Percentiles rank a stretch among this genome's conserved stretches.
These are phyloP conservation scores for Plasmodium falciparum DNA, from an alignment of 169 alveolate species.

Conservation along the genomic window DNA sequence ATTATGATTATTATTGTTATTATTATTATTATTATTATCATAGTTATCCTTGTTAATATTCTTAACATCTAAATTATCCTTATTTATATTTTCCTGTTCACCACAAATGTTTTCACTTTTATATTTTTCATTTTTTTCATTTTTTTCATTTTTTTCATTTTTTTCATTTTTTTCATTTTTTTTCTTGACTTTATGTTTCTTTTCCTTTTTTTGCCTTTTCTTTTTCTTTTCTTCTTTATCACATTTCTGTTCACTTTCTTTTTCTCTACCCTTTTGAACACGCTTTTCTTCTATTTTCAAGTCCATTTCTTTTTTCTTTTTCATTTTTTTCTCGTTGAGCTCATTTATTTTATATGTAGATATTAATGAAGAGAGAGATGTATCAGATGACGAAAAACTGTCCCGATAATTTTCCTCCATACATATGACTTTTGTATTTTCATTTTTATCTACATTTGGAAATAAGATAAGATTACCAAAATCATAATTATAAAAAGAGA, in stretches of 20 bases:
- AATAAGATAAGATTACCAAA: conserved; percentile 70
- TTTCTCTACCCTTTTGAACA: neutral
- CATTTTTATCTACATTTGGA: conserved; percentile 27
- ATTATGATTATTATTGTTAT: conserved; percentile 1
- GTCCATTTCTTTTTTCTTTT: conserved; percentile 6
- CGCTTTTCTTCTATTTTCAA: neutral
- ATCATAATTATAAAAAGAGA: conserved; percentile 69
- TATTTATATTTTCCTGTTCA: neutral
- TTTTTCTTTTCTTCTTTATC: neutral
- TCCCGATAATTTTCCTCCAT: conserved; percentile 6
- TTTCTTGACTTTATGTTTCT: neutral
- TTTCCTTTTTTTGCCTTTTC: neutral
- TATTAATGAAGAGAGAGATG: conserved; percentile 51
- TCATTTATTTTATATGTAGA: conserved; percentile 34
- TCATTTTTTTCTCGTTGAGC: conserved; percentile 15
- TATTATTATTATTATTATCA: neutral
- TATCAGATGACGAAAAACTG: conserved; percentile 38
- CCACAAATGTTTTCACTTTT: neutral
- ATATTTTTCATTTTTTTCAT: neutral
- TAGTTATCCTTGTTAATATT: conserved; percentile 8
- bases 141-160: conserved; percentile 1
- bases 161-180: conserved; percentile 1
- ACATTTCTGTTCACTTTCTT: neutral
- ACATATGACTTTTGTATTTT: conserved; percentile 3
- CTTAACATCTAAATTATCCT: neutral